Percentiles rank a stretch among this genome's conserved stretches.
Conservation (phyloP, 805 yeast species). For the Millerozyma acaciae region DNA sequence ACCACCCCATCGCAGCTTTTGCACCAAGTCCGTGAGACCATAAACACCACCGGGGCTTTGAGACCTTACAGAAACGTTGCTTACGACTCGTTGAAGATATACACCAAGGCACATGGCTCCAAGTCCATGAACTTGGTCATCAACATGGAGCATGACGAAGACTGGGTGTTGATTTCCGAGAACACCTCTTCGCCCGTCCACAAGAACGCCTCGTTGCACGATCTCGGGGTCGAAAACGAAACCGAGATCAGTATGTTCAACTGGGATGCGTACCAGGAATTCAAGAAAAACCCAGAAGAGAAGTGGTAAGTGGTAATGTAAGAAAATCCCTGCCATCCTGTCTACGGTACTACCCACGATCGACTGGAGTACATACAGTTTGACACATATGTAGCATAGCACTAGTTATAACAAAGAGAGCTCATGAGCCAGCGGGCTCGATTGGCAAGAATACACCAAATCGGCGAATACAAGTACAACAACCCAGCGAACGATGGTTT, state of each 20-base stretch:
- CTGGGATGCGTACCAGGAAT: slow-evolving; percentile 57
- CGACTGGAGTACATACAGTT: too few species aligned
- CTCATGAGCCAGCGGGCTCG: too few species aligned
- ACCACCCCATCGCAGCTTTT: slow-evolving; percentile 66
- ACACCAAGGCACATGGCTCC: slow-evolving; percentile 92
- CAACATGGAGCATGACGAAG: slow-evolving; percentile 76
- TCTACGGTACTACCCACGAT: too few species aligned
- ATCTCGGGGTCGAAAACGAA: slow-evolving; percentile 64
- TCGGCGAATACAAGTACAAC: too few species aligned
- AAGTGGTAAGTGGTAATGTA: slow-evolving; percentile 59
- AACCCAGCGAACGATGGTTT: too few species aligned
- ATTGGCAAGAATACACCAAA: too few species aligned
- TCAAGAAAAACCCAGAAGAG: slow-evolving; percentile 80
- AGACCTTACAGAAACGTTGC: slow-evolving; percentile 79
- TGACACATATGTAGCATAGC: too few species aligned
- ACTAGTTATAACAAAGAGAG: too few species aligned
- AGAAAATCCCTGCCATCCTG: too few species aligned
- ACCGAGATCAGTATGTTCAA: slow-evolving; percentile 88
- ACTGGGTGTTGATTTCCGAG: slow-evolving; percentile 50
- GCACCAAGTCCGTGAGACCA: slow-evolving; percentile 43
- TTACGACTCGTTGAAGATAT: slow-evolving; percentile 76
- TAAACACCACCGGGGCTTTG: slow-evolving; percentile 58
- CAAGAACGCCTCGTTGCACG: slow-evolving; percentile 25
- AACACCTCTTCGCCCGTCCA: slow-evolving; percentile 3
- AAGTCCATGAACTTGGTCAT: slow-evolving; percentile 90